Conservation (phyloP, 1,284 basidiomycete genomes). For the Rhodotorula sp. region DNA sequence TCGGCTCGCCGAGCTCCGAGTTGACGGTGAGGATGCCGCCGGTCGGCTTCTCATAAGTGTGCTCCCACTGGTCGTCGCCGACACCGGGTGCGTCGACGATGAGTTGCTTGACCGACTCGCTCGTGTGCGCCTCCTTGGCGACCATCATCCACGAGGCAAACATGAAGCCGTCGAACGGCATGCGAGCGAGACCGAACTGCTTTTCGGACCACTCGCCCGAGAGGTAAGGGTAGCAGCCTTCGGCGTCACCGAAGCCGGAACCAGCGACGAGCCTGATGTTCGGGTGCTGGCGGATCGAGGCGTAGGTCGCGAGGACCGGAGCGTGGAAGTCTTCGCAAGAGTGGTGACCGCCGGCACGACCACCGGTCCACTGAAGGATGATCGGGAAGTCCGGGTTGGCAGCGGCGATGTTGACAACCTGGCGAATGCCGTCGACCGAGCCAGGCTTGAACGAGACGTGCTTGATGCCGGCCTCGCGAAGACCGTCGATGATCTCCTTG, state of each 20-base stretch:
- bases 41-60: conserved; percentile 88
- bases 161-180: conserved; percentile 98
- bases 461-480: conserved; percentile 72
- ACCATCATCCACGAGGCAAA: conserved; percentile 97
- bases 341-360: conserved; percentile 98
- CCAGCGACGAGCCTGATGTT: conserved; percentile 92
- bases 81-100: conserved; percentile 94
- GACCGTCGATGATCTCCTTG: conserved; percentile 79
- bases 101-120: conserved; percentile 89
- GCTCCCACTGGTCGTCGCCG: conserved; percentile 87
- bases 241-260: conserved; percentile 93
- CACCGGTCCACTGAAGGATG: conserved; percentile 98
- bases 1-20: conserved; percentile 96
- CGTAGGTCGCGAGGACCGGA: conserved; percentile 87
- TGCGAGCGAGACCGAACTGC: conserved; percentile 80
- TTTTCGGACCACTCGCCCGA: conserved; percentile 91
- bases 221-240: conserved; percentile 96
- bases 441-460: conserved; percentile 98
- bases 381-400: conserved; percentile 96
- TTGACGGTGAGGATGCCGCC: conserved; percentile 95
- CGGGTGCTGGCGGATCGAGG: conserved; percentile 77
- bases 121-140: conserved; percentile 95
- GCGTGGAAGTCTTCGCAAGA: conserved; percentile 99
- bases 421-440: conserved; percentile 92
- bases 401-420: conserved; percentile 92